Conservation (phyloP, 129 eudicot species). For the Logfia minima region DNA sequence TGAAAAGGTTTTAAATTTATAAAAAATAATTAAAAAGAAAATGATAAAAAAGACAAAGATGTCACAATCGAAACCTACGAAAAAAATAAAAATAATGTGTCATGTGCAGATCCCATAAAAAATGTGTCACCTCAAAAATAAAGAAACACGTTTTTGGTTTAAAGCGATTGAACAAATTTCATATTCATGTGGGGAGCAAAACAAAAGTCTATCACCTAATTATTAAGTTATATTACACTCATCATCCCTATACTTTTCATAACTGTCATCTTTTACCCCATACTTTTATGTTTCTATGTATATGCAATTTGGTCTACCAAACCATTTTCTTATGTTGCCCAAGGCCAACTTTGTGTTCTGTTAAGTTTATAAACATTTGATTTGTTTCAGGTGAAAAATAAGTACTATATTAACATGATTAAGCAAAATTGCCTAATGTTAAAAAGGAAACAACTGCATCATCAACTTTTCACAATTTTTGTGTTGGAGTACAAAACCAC, state of each 20-base stretch:
- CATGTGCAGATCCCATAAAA: slow-evolving; percentile 33
- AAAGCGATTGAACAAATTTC: slow-evolving; percentile 29
- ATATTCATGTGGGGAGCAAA: slow-evolving; percentile 19
- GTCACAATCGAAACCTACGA: slow-evolving; percentile 26
- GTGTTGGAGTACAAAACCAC: too few species aligned
- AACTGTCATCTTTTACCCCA: slow-evolving; percentile 2
- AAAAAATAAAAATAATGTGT: not conserved
- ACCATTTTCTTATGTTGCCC: not conserved
- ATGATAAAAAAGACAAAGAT: slow-evolving; percentile 19
- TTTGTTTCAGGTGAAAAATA: not conserved
- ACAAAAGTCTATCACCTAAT: slow-evolving; percentile 19
- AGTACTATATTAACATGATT: not conserved
- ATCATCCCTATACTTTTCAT: slow-evolving; percentile 3
- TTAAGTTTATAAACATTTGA: not conserved
- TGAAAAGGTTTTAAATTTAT: too few species aligned
- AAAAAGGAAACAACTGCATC: not conserved
- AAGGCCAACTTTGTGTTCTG: not conserved
- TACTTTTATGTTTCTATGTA: not conserved
- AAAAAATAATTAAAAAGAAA: not conserved
- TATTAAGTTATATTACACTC: slow-evolving; percentile 9
- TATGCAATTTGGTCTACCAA: slow-evolving; percentile 6
- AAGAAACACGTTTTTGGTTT: slow-evolving; percentile 37
- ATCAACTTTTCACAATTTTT: too few species aligned
- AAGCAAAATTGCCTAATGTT: not conserved
- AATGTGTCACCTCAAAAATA: slow-evolving; percentile 31